Evolutionary conservation across 371 early-diverging fungal genomes (phyloP), one percentile per base, ranked within the genome.

Genomic region (Mucor sp.): DNA sequence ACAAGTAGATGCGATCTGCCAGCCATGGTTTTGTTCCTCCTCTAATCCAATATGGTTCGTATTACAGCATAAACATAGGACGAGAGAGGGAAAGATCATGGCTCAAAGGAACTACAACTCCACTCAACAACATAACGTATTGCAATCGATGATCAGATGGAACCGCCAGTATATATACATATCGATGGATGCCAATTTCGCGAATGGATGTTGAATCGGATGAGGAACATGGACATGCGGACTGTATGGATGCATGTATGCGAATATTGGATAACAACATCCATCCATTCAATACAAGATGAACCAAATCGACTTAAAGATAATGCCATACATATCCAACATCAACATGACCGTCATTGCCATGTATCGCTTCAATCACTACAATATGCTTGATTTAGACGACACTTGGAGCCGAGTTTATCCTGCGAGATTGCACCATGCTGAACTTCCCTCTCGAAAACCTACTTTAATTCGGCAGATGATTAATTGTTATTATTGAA

Each of bases 21-120:
- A 32, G 60, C 67, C 41, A 43, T 56, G 17, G 53, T 56, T 66
- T 61, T 63, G 59, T 71, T 71, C 71, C 64, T 67, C 67, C 67
- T 71, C 71, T 71, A 67, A 66, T 71, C 71, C 59, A 71, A 71
- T 63, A 71, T 71, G 71, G 67, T 71, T 63, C 63, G 67, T 71
- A 70, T 61, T 30, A 57, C 65, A 66, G 30, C 50, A 55, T 33
- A 11, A 41, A 30, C 57, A 58, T 65, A 35, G 35, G 55, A 14
- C 33, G n/a, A 21, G n/a, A 53, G 23, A 25, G 56, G 32, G 32
- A 30, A 56, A 15, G 17, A 37, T 37, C 56, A 56, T 56, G 30
- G 56, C 50, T 50, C 50, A 50, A 50, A 50, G 25, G 37, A 25
- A 50, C 11, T 23, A 23, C 50, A 50, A 25, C 12, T 23, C 25